phyloP scores from a whole-genome alignment of 1,284 basidiomycete species.

The Tremellales sp. region DNA sequence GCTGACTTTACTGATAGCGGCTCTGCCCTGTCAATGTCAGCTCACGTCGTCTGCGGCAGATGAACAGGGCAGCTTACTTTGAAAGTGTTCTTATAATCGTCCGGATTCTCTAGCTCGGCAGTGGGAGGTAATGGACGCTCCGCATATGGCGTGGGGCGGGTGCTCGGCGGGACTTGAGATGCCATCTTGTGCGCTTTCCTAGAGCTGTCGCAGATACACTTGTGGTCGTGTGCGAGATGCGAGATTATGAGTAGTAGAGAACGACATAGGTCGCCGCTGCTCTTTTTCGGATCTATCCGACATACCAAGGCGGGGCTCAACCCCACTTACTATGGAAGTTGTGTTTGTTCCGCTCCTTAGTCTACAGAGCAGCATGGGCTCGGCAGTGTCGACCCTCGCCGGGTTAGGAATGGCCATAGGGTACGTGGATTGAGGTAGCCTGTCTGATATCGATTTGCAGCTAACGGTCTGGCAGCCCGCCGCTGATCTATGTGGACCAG shows the following conservation, averaged over 20 bases:
- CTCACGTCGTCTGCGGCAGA: not conserved
- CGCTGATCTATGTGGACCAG: slow-evolving; percentile 51
- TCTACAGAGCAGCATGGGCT: slow-evolving; percentile 11
- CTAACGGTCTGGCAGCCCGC: slow-evolving; percentile 36
- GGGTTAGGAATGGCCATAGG: slow-evolving; percentile 48
- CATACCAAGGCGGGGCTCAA: no score
- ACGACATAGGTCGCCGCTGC: no score
- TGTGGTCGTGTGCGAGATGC: no score
- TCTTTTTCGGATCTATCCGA: no score
- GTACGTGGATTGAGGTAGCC: slow-evolving; percentile 17
- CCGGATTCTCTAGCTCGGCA: slow-evolving; percentile 35
- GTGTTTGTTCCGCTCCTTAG: no score
- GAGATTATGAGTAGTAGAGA: no score
- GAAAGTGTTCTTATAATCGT: slow-evolving; percentile 44
- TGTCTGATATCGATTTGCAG: slow-evolving; percentile 6
- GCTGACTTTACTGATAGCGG: slow-evolving; percentile 33
- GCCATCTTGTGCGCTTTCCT: no score
- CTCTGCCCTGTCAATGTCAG: slow-evolving; percentile 17
- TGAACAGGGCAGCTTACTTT: slow-evolving; percentile 17
- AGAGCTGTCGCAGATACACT: no score
- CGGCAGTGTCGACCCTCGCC: slow-evolving; percentile 36
- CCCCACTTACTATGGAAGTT: no score
- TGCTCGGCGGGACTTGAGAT: slow-evolving; percentile 43
- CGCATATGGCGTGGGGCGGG: slow-evolving; percentile 27
- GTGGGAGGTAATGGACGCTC: slow-evolving; percentile 34